Evolutionary conservation across 2,329 filamentous ascomycete species (phyloP), one percentile per base, ranked within the genome.

Genomic region (Fusarium dlaminii): DNA sequence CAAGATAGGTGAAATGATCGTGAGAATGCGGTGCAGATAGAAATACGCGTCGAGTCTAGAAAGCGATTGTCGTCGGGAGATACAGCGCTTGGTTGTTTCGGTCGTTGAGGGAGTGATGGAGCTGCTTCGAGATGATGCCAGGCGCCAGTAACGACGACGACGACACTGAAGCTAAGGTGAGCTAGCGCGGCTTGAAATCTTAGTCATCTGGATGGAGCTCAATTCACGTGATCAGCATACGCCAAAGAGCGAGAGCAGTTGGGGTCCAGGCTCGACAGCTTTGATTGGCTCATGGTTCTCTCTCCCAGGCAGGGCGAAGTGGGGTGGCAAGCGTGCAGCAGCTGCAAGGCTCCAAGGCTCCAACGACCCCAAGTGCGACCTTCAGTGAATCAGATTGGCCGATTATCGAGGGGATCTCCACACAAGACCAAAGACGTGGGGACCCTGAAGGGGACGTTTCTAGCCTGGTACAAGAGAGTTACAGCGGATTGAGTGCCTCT

Each of bases 131-230:
- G 68, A 73, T 73, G 75, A 78, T 77, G 69, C 75, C 68, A 78
- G 77, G 77, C 77, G 77, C 70, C 77, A 78, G 70, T 66, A 77
- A 78, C 75, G 76, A 78, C 77, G 77, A 78, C 77, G 77, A 78
- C 77, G 64, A 72, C 75, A 70, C 68, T 68, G 43, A 62, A 76
- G 77, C 75, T 77, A 74, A 76, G 72, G 59, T 72, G 46, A 67
- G 55, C 66, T 74, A 69, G 69, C 66, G 66, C 64, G 65, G 54
- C 29, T 40, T n/a, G n/a, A 11, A 32, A 24, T 29, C 74, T 79
- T 79, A 79, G 77, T 78, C 77, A 78, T 72, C 55, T 15, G 17
- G 15, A n/a, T 17, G 49, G 29, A n/a, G 20, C 10, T n/a, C 4
- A 1, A 11, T 1, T 6, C 76, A 78, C 77, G 77, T 78, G 77